These are phyloP conservation scores for Fistulifera pelliculosa DNA, from an alignment of 108 stramenopile species.

Conservation along the genomic window DNA sequence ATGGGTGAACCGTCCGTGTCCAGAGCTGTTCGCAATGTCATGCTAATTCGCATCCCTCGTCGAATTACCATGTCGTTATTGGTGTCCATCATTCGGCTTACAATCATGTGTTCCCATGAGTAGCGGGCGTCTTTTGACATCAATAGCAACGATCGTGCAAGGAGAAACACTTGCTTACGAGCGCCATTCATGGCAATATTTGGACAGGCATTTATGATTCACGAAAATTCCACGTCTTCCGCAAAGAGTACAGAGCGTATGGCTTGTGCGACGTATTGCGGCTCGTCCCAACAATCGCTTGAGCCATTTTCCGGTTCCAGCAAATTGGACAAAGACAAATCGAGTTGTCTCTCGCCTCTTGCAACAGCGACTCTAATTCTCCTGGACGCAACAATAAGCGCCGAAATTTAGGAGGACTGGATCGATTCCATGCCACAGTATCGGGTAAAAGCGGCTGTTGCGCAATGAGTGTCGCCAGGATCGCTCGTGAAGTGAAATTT, in stretches of 20 bases:
- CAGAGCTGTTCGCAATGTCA: conserved; percentile 76
- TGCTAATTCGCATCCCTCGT: conserved; percentile 61
- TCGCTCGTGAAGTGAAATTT: conserved; percentile 22
- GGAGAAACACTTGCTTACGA: conserved; percentile 56
- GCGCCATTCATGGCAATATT: conserved; percentile 23
- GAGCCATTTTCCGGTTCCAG: conserved; percentile 3
- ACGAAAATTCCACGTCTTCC: conserved; percentile 44
- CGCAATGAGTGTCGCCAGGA: conserved; percentile 48
- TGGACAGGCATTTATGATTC: conserved; percentile 8
- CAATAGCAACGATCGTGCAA: conserved; percentile 57
- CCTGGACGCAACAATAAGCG: conserved; percentile 25
- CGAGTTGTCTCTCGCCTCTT: conserved; percentile 36
- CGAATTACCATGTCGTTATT: conserved; percentile 58
- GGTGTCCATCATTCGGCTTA: conserved; percentile 75
- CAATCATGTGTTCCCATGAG: conserved; percentile 84
- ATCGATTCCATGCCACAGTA: conserved; percentile 37
- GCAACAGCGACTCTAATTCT: conserved; percentile 10
- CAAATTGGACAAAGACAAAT: conserved; percentile 58
- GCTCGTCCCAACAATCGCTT: conserved; percentile 17
- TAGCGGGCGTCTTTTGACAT: conserved; percentile 74
- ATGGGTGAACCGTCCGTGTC: conserved; percentile 34
- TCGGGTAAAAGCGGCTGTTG: conserved; percentile 18
- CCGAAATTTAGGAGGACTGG: conserved; percentile 80
- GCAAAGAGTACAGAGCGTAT: conserved; percentile 17
- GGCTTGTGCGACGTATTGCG: conserved; percentile 19